Percentiles rank a stretch among this genome's conserved stretches.
Conservation (phyloP, 148 eudicot genomes). For the Amaranthus cruentus region DNA sequence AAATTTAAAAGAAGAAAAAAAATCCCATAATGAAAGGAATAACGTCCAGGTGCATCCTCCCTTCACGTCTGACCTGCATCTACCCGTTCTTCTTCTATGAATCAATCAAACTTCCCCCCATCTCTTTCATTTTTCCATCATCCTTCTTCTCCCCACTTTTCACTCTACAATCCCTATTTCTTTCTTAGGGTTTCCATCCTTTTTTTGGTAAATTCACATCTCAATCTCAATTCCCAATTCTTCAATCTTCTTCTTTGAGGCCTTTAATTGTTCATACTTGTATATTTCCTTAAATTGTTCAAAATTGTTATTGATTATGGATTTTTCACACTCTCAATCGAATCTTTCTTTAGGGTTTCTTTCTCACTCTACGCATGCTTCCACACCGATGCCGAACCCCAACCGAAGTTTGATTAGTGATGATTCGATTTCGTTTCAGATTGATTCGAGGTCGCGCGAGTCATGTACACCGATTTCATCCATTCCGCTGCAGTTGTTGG, state of each 20-base stretch:
- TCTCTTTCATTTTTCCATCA: background rate
- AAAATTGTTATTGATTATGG: slow-evolving; percentile 34
- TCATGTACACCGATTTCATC: slow-evolving; percentile 36
- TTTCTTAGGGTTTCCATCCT: background rate
- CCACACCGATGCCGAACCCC: slow-evolving; percentile 7
- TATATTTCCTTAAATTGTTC: slow-evolving; percentile 13
- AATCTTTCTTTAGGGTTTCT: slow-evolving; percentile 45
- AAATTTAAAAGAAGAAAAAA: background rate
- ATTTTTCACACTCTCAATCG: slow-evolving; percentile 43
- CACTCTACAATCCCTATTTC: background rate
- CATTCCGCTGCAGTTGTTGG: slow-evolving; percentile 74
- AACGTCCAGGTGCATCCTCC: slow-evolving; percentile 23
- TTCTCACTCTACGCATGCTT: slow-evolving; percentile 27
- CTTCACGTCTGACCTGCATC: background rate
- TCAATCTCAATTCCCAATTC: background rate
- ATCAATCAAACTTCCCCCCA: background rate
- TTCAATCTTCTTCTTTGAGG: background rate
- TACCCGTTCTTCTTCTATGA: background rate
- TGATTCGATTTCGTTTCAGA: slow-evolving; percentile 52
- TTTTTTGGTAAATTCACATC: slow-evolving; percentile 7
- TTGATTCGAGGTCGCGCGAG: slow-evolving; percentile 42
- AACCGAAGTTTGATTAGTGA: slow-evolving; percentile 37
- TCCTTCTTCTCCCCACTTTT: background rate
- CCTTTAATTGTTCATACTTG: background rate
- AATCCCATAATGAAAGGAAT: background rate